Conservation (phyloP, 495 filamentous ascomycete species). For the Pyrenopolyporus hunteri region DNA sequence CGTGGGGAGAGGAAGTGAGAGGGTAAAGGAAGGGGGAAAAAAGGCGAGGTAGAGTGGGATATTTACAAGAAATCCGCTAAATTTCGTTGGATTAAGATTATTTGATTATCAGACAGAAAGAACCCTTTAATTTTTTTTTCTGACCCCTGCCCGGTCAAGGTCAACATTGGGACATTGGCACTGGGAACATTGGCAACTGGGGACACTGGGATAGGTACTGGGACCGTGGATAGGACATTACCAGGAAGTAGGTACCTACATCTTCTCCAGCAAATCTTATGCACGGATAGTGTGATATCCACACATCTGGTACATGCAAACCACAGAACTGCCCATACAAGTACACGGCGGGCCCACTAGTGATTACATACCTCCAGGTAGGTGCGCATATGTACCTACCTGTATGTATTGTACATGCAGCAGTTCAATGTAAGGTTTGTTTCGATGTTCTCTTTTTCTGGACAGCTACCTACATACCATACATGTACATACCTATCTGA, state of each 20-base stretch:
- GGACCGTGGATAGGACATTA: no score
- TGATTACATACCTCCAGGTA: no score
- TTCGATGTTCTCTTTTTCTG: no score
- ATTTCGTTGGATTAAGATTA: conserved; percentile 36
- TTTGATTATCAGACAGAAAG: conserved; percentile 31
- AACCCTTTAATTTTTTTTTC: background rate
- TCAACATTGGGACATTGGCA: no score
- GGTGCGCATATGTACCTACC: background rate
- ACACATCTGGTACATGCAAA: conserved; percentile 12
- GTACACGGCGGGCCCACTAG: no score
- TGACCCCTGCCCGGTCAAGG: conserved; percentile 16
- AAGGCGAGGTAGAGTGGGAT: conserved; percentile 8
- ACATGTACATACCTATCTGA: background rate
- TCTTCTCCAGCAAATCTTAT: background rate
- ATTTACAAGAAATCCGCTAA: conserved; percentile 27
- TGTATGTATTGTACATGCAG: no score
- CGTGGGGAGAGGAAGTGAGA: conserved; percentile 3
- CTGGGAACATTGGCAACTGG: no score
- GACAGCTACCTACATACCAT: conserved; percentile 1
- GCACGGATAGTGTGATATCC: conserved; percentile 31
- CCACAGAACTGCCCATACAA: no score
- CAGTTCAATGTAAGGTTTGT: no score
- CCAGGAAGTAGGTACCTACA: background rate
- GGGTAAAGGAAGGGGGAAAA: background rate
- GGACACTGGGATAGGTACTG: no score